Evolutionary conservation across 2,329 filamentous ascomycete genomes (phyloP).

Genomic region (Cordyceps fumosorosea): DNA sequence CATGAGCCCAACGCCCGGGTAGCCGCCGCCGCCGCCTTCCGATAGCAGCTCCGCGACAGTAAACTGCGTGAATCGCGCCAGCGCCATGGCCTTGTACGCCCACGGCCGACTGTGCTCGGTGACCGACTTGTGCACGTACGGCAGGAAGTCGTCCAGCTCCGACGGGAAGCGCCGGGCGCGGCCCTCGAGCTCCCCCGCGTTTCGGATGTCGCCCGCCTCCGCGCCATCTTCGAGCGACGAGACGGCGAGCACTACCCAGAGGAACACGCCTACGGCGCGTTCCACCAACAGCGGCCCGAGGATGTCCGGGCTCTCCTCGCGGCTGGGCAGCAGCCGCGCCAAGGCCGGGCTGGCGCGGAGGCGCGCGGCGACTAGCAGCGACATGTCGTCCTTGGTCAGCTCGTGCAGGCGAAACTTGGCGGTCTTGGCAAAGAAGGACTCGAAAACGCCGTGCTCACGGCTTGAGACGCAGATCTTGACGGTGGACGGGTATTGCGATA

Average conservation of each 20-base stretch:
- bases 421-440: neutral
- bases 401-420: conserved; percentile 12
- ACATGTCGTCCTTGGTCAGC: conserved; percentile 6
- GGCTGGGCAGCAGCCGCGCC: neutral
- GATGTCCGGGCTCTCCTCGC: neutral
- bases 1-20: neutral
- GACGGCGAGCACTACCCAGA: conserved; percentile 11
- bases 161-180: neutral
- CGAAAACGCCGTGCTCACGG: conserved; percentile 6
- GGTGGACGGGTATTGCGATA: neutral
- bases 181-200: neutral
- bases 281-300: neutral
- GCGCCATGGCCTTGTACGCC: conserved; percentile 5
- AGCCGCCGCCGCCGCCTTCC: neutral
- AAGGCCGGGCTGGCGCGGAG: neutral
- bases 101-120: neutral
- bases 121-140: neutral
- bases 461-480: conserved; percentile 9
- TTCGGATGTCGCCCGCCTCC: neutral
- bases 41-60: neutral
- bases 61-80: neutral
- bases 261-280: conserved; percentile 10
- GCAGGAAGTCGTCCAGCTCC: conserved; percentile 2
- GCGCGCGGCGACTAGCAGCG: neutral
- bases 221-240: neutral